Conservation (phyloP, 2,329 filamentous ascomycete species). For the Paecilomyces sp. region DNA sequence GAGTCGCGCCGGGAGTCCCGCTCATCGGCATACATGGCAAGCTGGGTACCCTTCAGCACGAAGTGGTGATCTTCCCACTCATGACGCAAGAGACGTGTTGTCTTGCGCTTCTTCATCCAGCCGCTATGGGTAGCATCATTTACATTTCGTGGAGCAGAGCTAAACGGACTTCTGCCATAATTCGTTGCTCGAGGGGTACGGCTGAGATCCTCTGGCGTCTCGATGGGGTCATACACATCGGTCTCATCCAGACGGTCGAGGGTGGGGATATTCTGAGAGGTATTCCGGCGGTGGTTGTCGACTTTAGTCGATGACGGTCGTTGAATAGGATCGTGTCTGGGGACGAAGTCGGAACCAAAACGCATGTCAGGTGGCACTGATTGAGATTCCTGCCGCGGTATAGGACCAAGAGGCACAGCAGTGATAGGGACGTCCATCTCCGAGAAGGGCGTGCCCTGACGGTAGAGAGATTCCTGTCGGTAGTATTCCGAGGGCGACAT, state of each 20-base stretch:
- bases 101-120: slow-evolving; percentile 92
- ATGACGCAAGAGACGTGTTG: slow-evolving; percentile 77
- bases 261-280: slow-evolving; percentile 4
- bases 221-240: slow-evolving; percentile 18
- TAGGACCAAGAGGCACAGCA: slow-evolving; percentile 60
- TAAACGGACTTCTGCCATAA: slow-evolving; percentile 12
- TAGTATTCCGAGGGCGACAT: slow-evolving; percentile 57
- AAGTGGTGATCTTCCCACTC: slow-evolving; percentile 94
- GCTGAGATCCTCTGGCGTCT: slow-evolving; percentile 21
- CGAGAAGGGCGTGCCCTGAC: slow-evolving; percentile 79
- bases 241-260: slow-evolving; percentile 20
- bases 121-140: slow-evolving; percentile 64
- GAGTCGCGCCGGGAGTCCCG: slow-evolving; percentile 13
- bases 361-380: slow-evolving; percentile 93
- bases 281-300: slow-evolving; percentile 28
- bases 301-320: slow-evolving; percentile 37
- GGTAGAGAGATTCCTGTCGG: slow-evolving; percentile 28
- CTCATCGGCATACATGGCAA: slow-evolving; percentile 36
- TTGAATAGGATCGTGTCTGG: slow-evolving; percentile 35
- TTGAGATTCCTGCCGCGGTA: slow-evolving; percentile 73
- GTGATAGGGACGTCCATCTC: slow-evolving; percentile 85
- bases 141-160: slow-evolving; percentile 2
- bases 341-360: slow-evolving; percentile 47
- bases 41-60: slow-evolving; percentile 67
- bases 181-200: slow-evolving; percentile 13